Evolutionary conservation across 768 basidiomycete genomes (phyloP).

Genomic region (Austroboletus eburneus): DNA sequence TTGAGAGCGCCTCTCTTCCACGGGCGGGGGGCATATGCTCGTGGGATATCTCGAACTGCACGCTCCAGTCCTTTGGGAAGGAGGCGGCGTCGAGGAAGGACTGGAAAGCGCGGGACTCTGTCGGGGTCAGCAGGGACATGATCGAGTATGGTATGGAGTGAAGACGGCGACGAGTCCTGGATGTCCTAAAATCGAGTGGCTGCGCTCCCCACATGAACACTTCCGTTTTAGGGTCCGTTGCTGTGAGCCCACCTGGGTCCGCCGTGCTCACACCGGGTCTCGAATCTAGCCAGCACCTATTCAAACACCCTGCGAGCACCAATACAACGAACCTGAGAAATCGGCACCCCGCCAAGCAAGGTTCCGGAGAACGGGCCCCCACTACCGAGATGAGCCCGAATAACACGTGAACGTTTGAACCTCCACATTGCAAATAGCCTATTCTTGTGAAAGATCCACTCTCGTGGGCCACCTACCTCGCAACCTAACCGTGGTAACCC

Average conservation of each 20-base stretch:
- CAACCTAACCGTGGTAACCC: too few species aligned
- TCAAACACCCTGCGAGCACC: too few species aligned
- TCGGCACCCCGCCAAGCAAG: background rate
- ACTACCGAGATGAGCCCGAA: constrained; percentile 7
- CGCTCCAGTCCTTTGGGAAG: constrained; percentile 46
- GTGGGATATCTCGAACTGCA: constrained; percentile 33
- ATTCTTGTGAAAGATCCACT: constrained; percentile 18
- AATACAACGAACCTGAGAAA: too few species aligned
- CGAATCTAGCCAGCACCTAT: too few species aligned
- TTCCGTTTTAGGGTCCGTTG: constrained; percentile 24
- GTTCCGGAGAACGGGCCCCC: constrained; percentile 1
- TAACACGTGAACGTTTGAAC: constrained; percentile 14
- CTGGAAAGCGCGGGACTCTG: constrained; percentile 66
- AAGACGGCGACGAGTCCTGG: constrained; percentile 13
- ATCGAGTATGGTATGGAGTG: constrained; percentile 1
- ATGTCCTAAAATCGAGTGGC: constrained; percentile 24
- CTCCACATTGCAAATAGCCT: constrained; percentile 14
- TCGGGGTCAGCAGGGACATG: constrained; percentile 65
- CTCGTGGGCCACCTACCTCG: too few species aligned
- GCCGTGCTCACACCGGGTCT: background rate
- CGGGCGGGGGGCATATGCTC: constrained; percentile 49
- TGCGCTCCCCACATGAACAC: constrained; percentile 18
- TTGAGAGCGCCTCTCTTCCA: constrained; percentile 63
- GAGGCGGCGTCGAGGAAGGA: constrained; percentile 55
- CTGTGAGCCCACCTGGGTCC: too few species aligned